Conservation (phyloP, 169 alveolate species). For the Cryptosporidium sp. region DNA sequence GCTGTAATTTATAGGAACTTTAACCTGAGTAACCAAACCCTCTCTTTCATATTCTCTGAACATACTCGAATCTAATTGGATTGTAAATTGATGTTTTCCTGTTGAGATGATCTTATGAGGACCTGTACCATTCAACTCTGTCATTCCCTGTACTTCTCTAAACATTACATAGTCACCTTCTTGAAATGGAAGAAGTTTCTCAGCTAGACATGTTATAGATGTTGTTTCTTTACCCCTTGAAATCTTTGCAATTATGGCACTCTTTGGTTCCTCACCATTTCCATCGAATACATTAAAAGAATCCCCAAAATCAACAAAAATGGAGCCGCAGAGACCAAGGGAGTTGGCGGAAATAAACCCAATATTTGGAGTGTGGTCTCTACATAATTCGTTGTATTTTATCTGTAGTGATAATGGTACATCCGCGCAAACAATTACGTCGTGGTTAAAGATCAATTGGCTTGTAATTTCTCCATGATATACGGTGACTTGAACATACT, state of each 20-base stretch:
- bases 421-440: conserved; percentile 87
- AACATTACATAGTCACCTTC: conserved; percentile 96
- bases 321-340: conserved; percentile 94
- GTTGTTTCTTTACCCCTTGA: conserved; percentile 77
- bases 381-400: conserved; percentile 75
- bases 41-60: conserved; percentile 85
- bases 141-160: conserved; percentile 97
- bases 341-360: conserved; percentile 78
- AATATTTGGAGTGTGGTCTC: conserved; percentile 74
- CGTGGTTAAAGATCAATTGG: conserved; percentile 82
- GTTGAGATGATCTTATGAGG: conserved; percentile 90
- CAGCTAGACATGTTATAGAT: conserved; percentile 86
- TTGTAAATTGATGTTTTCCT: conserved; percentile 89
- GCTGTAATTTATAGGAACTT: conserved; percentile 87
- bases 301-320: conserved; percentile 96
- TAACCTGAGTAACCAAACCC: conserved; percentile 91
- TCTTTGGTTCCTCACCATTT: conserved; percentile 89
- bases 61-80: conserved; percentile 89
- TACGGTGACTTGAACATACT: conserved; percentile 87
- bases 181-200: conserved; percentile 91
- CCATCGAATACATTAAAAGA: conserved; percentile 88
- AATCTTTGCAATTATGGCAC: conserved; percentile 87
- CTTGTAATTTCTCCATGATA: conserved; percentile 78
- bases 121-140: conserved; percentile 90
- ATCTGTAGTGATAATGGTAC: conserved; percentile 71